These are phyloP conservation scores for Zea luxurians DNA, from an alignment of 176 grass and related monocot species.

Conservation along the genomic window DNA sequence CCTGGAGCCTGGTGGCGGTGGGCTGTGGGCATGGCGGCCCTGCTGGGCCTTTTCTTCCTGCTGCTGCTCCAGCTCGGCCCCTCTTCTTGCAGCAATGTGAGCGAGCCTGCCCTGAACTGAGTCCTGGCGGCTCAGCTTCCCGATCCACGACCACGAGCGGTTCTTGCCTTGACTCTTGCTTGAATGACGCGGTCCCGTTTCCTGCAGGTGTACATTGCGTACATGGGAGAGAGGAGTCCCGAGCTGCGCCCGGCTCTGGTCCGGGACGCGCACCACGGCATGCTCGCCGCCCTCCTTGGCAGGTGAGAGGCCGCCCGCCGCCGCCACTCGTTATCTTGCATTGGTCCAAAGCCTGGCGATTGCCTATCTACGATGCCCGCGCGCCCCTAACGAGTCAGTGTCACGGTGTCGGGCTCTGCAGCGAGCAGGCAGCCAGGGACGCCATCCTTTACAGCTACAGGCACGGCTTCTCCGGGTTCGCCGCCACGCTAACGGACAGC, in stretches of 20 bases:
- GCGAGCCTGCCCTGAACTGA: background rate
- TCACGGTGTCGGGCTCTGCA: constrained; percentile 38
- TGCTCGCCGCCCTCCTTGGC: constrained; percentile 75
- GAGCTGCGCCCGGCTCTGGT: constrained; percentile 45
- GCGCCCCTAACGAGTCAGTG: background rate
- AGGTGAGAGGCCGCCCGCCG: constrained; percentile 40
- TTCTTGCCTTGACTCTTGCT: background rate
- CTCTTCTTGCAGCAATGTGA: constrained; percentile 70
- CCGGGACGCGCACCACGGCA: constrained; percentile 68
- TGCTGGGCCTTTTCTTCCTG: constrained; percentile 29
- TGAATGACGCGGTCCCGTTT: background rate
- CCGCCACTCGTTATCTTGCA: background rate
- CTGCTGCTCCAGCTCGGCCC: constrained; percentile 40
- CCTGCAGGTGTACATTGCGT: constrained; percentile 88
- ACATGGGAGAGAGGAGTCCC: constrained; percentile 74
- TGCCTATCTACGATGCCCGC: background rate
- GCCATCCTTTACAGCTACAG: constrained; percentile 94
- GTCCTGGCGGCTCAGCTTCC: background rate
- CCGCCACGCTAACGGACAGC: constrained; percentile 63
- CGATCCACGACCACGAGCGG: background rate
- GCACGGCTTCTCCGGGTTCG: constrained; percentile 94
- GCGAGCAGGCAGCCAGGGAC: constrained; percentile 57
- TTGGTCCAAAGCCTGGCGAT: background rate
- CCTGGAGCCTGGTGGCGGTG: background rate
- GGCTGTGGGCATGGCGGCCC: constrained; percentile 17